Evolutionary conservation across 2,329 filamentous ascomycete species (phyloP).

Genomic region (Sclerotinia spermophila): DNA sequence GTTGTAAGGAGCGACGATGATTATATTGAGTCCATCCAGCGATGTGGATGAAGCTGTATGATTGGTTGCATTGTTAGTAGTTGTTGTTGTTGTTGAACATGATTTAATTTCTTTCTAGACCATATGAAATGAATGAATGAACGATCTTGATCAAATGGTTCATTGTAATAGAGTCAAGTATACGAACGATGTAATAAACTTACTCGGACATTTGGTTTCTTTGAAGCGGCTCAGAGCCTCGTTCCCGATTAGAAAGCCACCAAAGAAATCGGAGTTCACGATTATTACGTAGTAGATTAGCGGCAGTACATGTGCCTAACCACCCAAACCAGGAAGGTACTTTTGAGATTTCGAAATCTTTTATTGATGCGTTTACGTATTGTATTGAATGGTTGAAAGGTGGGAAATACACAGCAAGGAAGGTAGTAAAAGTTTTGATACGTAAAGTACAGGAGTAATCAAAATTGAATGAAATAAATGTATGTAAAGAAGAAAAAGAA

Average conservation of each 20-base stretch:
- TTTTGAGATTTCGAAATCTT: neutral
- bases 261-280: conserved; percentile 11
- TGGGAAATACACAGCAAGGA: neutral
- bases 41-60: conserved; percentile 51
- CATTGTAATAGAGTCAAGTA: neutral
- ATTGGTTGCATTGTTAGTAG: conserved; percentile 12
- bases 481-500: neutral
- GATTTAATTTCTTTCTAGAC: neutral
- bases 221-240: conserved; percentile 18
- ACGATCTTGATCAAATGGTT: neutral
- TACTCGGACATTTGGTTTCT: conserved; percentile 18
- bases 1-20: conserved; percentile 33
- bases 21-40: conserved; percentile 46
- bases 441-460: neutral
- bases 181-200: neutral
- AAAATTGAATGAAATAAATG: neutral
- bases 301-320: neutral
- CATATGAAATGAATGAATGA: neutral
- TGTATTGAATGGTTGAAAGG: neutral
- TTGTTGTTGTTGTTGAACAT: neutral
- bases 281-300: conserved; percentile 15
- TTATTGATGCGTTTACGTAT: neutral
- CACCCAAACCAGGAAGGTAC: conserved; percentile 6
- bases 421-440: neutral
- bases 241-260: conserved; percentile 15